Evolutionary conservation across 2,329 filamentous ascomycete species (phyloP).

Genomic region (Aureobasidium mangrovei): DNA sequence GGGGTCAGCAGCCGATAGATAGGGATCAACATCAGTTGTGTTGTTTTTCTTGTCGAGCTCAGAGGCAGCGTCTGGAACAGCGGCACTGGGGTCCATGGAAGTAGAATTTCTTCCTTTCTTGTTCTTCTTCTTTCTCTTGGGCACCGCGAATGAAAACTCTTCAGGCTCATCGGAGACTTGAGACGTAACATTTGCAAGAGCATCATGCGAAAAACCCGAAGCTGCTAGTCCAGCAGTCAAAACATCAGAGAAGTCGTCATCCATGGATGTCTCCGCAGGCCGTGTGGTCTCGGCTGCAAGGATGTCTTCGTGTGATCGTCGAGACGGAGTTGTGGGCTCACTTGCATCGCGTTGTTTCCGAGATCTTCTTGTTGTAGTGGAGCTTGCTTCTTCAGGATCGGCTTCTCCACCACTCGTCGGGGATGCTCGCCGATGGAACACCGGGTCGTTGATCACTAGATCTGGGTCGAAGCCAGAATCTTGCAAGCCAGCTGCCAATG

Average conservation of each 20-base stretch:
- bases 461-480: conserved; percentile 40
- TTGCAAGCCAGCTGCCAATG: conserved; percentile 37
- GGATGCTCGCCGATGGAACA: conserved; percentile 28
- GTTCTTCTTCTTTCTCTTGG: conserved; percentile 34
- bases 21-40: too few relatives aligned
- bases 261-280: background rate
- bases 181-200: conserved; percentile 2
- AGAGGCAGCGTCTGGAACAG: background rate
- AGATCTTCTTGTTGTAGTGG: conserved; percentile 18
- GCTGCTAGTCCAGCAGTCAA: conserved; percentile 29
- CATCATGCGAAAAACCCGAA: conserved; percentile 25
- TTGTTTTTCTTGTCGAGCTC: too few relatives aligned
- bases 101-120: conserved; percentile 38
- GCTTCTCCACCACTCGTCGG: conserved; percentile 26
- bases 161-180: conserved; percentile 21
- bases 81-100: background rate
- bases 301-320: conserved; percentile 26
- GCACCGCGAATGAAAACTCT: conserved; percentile 28
- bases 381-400: conserved; percentile 25
- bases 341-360: conserved; percentile 28
- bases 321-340: conserved; percentile 21
- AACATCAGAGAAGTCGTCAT: conserved; percentile 28
- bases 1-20: too few relatives aligned
- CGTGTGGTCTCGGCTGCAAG: background rate
- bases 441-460: conserved; percentile 36